Conservation (phyloP, 1,284 basidiomycete genomes). For the Boletus mariae region DNA sequence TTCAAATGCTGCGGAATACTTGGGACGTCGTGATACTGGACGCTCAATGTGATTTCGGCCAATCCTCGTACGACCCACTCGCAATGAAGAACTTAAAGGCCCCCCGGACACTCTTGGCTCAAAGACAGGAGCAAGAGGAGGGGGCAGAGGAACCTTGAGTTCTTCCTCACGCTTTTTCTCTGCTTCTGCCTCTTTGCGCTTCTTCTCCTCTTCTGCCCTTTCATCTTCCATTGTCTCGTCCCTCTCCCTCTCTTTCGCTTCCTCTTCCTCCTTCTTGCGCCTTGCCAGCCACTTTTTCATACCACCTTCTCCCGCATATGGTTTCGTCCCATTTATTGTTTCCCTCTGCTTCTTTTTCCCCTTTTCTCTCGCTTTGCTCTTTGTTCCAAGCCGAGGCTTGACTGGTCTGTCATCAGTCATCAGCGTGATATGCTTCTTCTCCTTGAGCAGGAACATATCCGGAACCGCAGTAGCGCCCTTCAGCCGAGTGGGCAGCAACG, state of each 20-base stretch:
- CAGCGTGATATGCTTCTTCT: conserved; percentile 49
- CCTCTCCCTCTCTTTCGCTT: conserved; percentile 27
- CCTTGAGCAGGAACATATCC: conserved; percentile 62
- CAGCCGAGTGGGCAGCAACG: conserved; percentile 65
- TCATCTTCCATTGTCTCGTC: conserved; percentile 36
- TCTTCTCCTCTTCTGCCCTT: conserved; percentile 25
- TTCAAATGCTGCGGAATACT: conserved; percentile 66
- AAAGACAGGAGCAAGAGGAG: conserved; percentile 23
- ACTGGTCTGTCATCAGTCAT: conserved; percentile 51
- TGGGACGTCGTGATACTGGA: conserved; percentile 41
- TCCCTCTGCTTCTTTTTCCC: conserved; percentile 30
- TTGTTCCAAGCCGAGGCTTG: conserved; percentile 35
- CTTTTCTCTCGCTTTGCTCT: conserved; percentile 30
- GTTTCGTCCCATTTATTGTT: conserved; percentile 52
- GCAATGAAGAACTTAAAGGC: conserved; percentile 49
- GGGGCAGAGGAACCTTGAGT: conserved; percentile 25
- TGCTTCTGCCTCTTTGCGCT: conserved; percentile 18
- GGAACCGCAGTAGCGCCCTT: conserved; percentile 50
- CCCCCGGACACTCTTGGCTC: conserved; percentile 24
- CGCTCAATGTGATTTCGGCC: conserved; percentile 52
- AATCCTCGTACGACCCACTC: conserved; percentile 58
- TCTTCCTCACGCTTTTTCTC: conserved; percentile 21
- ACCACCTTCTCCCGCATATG: conserved; percentile 69
- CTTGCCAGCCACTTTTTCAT: conserved; percentile 70
- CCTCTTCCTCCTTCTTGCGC: conserved; percentile 39